These are phyloP conservation scores for Saturnispora mendoncae DNA, from an alignment of 805 yeast genomes.

Conservation along the genomic window DNA sequence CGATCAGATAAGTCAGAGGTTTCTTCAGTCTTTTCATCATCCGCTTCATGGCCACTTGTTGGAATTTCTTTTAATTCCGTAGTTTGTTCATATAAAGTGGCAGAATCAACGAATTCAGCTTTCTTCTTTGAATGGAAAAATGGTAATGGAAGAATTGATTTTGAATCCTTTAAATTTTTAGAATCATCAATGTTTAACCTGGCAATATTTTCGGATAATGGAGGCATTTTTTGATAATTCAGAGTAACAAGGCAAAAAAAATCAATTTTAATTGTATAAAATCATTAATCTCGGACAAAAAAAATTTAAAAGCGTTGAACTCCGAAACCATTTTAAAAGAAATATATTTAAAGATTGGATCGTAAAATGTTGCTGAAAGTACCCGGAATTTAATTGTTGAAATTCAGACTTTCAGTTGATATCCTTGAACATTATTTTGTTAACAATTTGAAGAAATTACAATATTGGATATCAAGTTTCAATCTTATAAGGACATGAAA, in stretches of 20 bases:
- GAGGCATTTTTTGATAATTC: not conserved
- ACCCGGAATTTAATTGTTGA: too few relatives aligned
- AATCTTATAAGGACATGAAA: too few relatives aligned
- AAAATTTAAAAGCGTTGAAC: not conserved
- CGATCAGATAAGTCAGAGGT: not conserved
- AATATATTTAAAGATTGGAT: too few relatives aligned
- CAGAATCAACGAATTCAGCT: not conserved
- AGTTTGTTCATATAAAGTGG: not conserved
- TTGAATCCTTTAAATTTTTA: not conserved
- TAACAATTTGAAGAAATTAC: too few relatives aligned
- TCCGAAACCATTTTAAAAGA: conserved; percentile 1
- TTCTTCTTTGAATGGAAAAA: not conserved
- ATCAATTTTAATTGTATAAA: too few relatives aligned
- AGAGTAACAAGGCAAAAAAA: too few relatives aligned
- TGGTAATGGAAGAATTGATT: not conserved
- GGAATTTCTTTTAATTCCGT: not conserved
- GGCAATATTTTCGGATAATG: not conserved
- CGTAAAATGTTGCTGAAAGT: too few relatives aligned
- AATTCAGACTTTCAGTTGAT: too few relatives aligned
- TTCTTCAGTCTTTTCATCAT: conserved; percentile 7
- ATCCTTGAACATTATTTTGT: too few relatives aligned
- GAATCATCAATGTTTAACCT: not conserved
- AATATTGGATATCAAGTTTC: too few relatives aligned
- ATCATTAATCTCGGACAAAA: not conserved
- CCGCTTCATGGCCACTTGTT: conserved; percentile 5